These are phyloP conservation scores for Apiospora aurea DNA, from an alignment of 2,329 filamentous ascomycete genomes.

Conservation along the genomic window DNA sequence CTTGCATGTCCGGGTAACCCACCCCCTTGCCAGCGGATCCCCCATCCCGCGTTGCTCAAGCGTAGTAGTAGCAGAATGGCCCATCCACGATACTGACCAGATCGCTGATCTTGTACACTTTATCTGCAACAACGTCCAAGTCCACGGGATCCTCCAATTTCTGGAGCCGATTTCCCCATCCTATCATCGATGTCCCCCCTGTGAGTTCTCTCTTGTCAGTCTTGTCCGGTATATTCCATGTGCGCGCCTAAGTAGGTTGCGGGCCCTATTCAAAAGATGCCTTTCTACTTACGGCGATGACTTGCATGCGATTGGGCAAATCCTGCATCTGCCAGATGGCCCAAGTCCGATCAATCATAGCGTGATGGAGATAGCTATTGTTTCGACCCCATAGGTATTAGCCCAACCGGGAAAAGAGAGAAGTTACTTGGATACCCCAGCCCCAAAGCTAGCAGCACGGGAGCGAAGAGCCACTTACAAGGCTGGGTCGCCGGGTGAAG, in stretches of 20 bases:
- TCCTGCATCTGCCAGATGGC: slow-evolving; percentile 20
- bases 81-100: slow-evolving; percentile 39
- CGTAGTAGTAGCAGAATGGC: slow-evolving; percentile 35
- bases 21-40: background rate
- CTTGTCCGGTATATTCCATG: no score
- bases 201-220: slow-evolving; percentile 11
- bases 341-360: slow-evolving; percentile 13
- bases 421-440: background rate
- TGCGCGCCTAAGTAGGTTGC: no score
- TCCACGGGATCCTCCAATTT: slow-evolving; percentile 30
- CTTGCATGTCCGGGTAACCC: background rate
- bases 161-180: slow-evolving; percentile 17
- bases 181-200: slow-evolving; percentile 27
- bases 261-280: background rate
- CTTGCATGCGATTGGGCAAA: slow-evolving; percentile 5
- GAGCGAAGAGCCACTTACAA: slow-evolving; percentile 27
- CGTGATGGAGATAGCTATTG: slow-evolving; percentile 7
- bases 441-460: background rate
- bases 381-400: background rate
- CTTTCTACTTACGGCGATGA: slow-evolving; percentile 14
- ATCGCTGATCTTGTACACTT: slow-evolving; percentile 36
- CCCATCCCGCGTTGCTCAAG: slow-evolving; percentile 26
- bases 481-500: slow-evolving; percentile 32
- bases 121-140: slow-evolving; percentile 29
- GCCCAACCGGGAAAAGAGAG: background rate